These are phyloP conservation scores for Jaltomata sinuosa DNA, from an alignment of 257 asterid species.

Conservation along the genomic window DNA sequence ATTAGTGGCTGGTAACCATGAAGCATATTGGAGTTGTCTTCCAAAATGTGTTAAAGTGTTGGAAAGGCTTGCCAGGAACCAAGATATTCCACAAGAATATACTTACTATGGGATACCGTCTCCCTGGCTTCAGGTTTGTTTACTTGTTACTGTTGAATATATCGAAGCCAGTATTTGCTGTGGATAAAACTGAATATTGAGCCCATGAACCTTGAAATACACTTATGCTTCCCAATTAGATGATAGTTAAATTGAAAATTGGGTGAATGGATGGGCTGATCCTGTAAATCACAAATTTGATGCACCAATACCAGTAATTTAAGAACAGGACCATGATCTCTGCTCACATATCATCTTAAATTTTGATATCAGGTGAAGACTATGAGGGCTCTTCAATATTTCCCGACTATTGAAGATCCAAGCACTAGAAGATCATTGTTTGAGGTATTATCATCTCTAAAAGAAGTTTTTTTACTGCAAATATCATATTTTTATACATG, in stretches of 20 bases:
- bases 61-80: slow-evolving; percentile 95
- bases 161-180: neutral
- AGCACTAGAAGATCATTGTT: slow-evolving; percentile 91
- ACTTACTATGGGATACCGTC: slow-evolving; percentile 99
- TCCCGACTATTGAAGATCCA: slow-evolving; percentile 96
- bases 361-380: slow-evolving; percentile 67
- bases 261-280: neutral
- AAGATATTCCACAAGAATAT: slow-evolving; percentile 97
- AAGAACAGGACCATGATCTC: neutral
- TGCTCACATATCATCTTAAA: neutral
- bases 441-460: slow-evolving; percentile 52
- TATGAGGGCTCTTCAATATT: slow-evolving; percentile 99
- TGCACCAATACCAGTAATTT: neutral
- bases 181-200: neutral
- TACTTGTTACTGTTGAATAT: slow-evolving; percentile 1
- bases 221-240: neutral
- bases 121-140: slow-evolving; percentile 98
- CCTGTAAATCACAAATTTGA: neutral
- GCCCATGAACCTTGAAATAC: neutral
- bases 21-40: slow-evolving; percentile 95
- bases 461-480: neutral
- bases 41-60: slow-evolving; percentile 86
- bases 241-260: neutral
- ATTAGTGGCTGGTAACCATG: slow-evolving; percentile 90
- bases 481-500: neutral